phyloP scores from a whole-genome alignment of 441 rosid species.

The Theobroma grandiflorum region DNA sequence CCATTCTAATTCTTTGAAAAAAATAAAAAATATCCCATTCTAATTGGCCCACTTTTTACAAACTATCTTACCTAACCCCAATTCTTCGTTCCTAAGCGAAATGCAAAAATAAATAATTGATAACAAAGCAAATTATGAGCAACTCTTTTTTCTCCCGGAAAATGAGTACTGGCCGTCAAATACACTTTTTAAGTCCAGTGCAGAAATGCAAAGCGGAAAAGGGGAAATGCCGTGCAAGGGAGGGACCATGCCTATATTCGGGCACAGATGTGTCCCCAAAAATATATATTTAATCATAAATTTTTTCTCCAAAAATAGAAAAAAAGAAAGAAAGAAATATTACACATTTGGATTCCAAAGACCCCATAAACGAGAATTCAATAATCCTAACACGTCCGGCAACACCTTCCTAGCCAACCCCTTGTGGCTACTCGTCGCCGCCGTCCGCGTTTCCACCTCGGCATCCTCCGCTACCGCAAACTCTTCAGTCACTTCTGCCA shows the following conservation, averaged over 20 bases:
- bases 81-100: conserved; percentile 48
- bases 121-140: not conserved
- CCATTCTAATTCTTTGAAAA: not conserved
- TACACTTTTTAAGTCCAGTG: not conserved
- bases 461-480: not conserved
- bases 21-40: not conserved
- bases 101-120: not conserved
- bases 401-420: conserved; percentile 90
- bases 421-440: conserved; percentile 43
- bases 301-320: not conserved
- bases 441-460: conserved; percentile 25
- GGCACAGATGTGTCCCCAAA: not conserved
- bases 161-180: conserved; percentile 26
- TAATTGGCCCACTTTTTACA: not conserved
- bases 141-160: conserved; percentile 17
- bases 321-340: conserved; percentile 1
- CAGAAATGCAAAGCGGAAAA: not conserved
- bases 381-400: conserved; percentile 88
- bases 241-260: conserved; percentile 16
- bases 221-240: not conserved
- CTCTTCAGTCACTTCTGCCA: conserved; percentile 14
- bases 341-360: conserved; percentile 93
- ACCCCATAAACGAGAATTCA: conserved; percentile 85
- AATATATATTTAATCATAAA: not conserved
- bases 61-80: conserved; percentile 53